Conservation (phyloP, 2,329 filamentous ascomycete species). For the Penicillium sp. region DNA sequence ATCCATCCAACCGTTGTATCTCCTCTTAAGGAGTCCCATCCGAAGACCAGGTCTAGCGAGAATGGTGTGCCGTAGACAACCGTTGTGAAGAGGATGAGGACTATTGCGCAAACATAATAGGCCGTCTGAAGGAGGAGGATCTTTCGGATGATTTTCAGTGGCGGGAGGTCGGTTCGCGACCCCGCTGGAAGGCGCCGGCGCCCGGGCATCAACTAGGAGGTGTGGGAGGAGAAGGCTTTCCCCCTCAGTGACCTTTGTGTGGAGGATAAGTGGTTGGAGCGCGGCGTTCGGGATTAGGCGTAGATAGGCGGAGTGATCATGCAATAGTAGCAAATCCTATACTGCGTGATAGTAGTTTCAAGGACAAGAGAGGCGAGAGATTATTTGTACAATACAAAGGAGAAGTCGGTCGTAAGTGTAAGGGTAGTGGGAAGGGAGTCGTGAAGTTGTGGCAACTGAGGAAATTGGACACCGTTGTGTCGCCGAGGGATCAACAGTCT, state of each 20-base stretch:
- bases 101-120: slow-evolving; percentile 63
- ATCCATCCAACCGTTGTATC: slow-evolving; percentile 73
- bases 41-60: slow-evolving; percentile 59
- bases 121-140: slow-evolving; percentile 65
- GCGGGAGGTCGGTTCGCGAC: slow-evolving; percentile 66
- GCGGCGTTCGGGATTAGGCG: not conserved
- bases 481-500: slow-evolving; percentile 26
- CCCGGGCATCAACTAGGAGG: slow-evolving; percentile 37
- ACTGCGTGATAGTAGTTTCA: not conserved
- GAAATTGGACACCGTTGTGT: slow-evolving; percentile 14
- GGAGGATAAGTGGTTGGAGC: not conserved
- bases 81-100: slow-evolving; percentile 67
- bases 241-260: not conserved
- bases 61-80: slow-evolving; percentile 65
- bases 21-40: slow-evolving; percentile 64
- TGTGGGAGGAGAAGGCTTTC: not conserved
- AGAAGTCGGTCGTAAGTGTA: not conserved
- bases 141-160: slow-evolving; percentile 66
- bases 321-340: not conserved
- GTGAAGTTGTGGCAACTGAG: not conserved
- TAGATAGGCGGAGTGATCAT: not conserved
- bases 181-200: slow-evolving; percentile 64
- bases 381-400: not conserved
- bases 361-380: not conserved
- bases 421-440: not conserved